phyloP scores from a whole-genome alignment of 2,329 filamentous ascomycete species.

The Paracoccidioides lutzii region DNA sequence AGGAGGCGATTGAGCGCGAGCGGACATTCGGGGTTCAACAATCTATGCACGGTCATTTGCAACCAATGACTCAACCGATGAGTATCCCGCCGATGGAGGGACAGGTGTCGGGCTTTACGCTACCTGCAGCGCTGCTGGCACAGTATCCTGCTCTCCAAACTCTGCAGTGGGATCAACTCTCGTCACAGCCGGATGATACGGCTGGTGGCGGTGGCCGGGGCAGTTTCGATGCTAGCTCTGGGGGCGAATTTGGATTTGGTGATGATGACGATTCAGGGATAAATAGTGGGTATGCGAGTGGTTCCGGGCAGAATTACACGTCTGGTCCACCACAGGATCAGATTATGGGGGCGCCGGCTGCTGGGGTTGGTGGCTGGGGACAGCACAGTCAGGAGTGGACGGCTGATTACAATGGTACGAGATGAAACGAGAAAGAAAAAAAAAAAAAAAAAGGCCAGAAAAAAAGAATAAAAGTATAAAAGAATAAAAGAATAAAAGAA shows the following conservation, averaged over 20 bases:
- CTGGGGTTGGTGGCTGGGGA: constrained; percentile 9
- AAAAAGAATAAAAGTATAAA: too few relatives aligned
- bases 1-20: constrained; percentile 76
- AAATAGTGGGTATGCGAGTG: constrained; percentile 23
- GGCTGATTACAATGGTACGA: constrained; percentile 5
- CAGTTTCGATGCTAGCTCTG: constrained; percentile 35
- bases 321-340: constrained; percentile 10
- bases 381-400: constrained; percentile 6
- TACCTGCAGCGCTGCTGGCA: constrained; percentile 78
- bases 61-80: constrained; percentile 45
- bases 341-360: constrained; percentile 20
- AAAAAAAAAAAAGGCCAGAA: too few relatives aligned
- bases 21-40: constrained; percentile 61
- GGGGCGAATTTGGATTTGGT: constrained; percentile 28
- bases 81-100: constrained; percentile 48
- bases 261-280: constrained; percentile 32
- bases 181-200: constrained; percentile 43
- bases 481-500: too few relatives aligned
- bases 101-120: constrained; percentile 47
- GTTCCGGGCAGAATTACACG: constrained; percentile 21
- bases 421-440: background rate
- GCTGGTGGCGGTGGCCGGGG: constrained; percentile 43
- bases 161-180: constrained; percentile 74
- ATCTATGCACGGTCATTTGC: constrained; percentile 41
- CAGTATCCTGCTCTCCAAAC: constrained; percentile 90